phyloP scores from a whole-genome alignment of 2,329 filamentous ascomycete species.

The Arthrobotrys musiformis region DNA sequence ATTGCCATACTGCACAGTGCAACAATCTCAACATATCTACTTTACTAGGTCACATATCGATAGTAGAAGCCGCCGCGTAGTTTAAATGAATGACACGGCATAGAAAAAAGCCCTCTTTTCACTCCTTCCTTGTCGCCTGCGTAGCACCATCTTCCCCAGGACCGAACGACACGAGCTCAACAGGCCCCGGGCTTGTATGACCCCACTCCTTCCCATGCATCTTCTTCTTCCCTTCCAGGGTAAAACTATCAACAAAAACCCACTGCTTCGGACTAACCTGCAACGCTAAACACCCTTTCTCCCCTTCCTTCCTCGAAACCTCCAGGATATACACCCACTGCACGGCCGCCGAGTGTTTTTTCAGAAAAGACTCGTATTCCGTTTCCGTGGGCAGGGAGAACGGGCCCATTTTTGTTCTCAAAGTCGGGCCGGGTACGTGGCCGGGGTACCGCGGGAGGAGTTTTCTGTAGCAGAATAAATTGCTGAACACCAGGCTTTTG shows the following conservation, averaged over 20 bases:
- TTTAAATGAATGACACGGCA: too few species aligned
- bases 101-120: too few species aligned
- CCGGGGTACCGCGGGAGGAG: too few species aligned
- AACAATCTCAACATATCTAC: too few species aligned
- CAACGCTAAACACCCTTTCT: conserved; percentile 45
- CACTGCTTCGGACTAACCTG: conserved; percentile 56
- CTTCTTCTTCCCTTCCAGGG: conserved; percentile 56
- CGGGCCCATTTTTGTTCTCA: conserved; percentile 40
- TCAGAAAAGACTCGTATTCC: too few species aligned
- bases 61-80: too few species aligned
- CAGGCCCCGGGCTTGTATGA: background rate
- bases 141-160: background rate
- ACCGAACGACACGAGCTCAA: conserved; percentile 1
- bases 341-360: conserved; percentile 21
- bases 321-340: conserved; percentile 51
- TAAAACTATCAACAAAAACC: conserved; percentile 53
- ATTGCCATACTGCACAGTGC: too few species aligned
- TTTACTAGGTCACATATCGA: too few species aligned
- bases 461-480: conserved; percentile 19
- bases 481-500: conserved; percentile 15
- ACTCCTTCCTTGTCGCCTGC: too few species aligned
- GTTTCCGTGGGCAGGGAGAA: conserved; percentile 55
- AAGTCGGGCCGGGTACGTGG: too few species aligned
- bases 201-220: conserved; percentile 55
- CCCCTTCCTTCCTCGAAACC: background rate